Evolutionary conservation across 805 yeast genomes (phyloP).

Genomic region (Wickerhamiella bombiphila): DNA sequence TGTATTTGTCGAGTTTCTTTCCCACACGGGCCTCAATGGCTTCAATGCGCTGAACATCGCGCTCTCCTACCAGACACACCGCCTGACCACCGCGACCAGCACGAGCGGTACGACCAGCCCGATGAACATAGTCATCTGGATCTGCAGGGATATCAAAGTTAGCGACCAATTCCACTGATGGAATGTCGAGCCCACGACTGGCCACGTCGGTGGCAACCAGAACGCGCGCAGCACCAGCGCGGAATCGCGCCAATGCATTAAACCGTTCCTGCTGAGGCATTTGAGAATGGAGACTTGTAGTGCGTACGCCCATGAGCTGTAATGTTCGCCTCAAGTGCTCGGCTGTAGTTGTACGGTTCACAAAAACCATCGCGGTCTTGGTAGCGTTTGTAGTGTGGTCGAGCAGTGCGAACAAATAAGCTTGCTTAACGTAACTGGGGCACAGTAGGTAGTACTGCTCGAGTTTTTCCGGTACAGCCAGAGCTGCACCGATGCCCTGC

Average conservation of each 20-base stretch:
- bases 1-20: slow-evolving; percentile 64
- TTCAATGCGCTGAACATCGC: slow-evolving; percentile 65
- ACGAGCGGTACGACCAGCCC: slow-evolving; percentile 98
- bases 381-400: slow-evolving; percentile 47
- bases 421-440: slow-evolving; percentile 82
- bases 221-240: slow-evolving; percentile 88
- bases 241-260: slow-evolving; percentile 78
- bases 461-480: slow-evolving; percentile 68
- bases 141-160: slow-evolving; percentile 92
- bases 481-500: slow-evolving; percentile 60
- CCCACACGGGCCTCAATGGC: slow-evolving; percentile 78
- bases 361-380: slow-evolving; percentile 72
- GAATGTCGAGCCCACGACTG: slow-evolving; percentile 93
- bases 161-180: slow-evolving; percentile 75
- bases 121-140: slow-evolving; percentile 88
- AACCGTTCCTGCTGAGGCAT: slow-evolving; percentile 89
- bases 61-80: slow-evolving; percentile 67
- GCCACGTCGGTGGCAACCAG: slow-evolving; percentile 95
- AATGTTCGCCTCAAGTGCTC: slow-evolving; percentile 72
- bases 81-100: slow-evolving; percentile 86
- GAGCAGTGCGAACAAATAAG: slow-evolving; percentile 60
- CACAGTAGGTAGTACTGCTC: slow-evolving; percentile 52
- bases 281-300: slow-evolving; percentile 84
- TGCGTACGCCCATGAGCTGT: slow-evolving; percentile 57
- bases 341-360: slow-evolving; percentile 79